Conservation (phyloP, 2,329 filamentous ascomycete species). For the Ploettnerulaceae sp. region DNA sequence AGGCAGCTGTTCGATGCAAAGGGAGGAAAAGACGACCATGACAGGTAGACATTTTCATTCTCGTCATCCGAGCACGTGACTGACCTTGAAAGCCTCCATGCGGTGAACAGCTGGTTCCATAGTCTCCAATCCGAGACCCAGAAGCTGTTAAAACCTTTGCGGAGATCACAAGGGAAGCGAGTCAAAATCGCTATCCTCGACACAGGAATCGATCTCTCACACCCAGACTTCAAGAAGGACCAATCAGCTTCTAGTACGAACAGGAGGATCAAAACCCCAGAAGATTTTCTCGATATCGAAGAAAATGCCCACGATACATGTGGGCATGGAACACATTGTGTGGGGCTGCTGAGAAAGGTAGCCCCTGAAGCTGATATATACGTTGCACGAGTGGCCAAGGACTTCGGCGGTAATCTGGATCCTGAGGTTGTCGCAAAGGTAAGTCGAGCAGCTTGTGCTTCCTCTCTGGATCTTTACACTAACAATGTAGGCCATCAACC, state of each 20-base stretch:
- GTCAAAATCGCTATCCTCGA: constrained; percentile 19
- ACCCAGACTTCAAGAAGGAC: constrained; percentile 10
- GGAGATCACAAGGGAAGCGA: background rate
- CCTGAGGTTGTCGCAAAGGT: constrained; percentile 17
- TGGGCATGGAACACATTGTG: constrained; percentile 33
- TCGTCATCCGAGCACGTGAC: too few relatives aligned
- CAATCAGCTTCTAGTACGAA: background rate
- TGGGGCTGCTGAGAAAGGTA: constrained; percentile 30
- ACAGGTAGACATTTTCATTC: too few relatives aligned
- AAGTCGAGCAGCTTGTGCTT: background rate
- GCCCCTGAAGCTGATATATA: constrained; percentile 32
- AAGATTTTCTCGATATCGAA: constrained; percentile 11
- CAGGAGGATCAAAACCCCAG: constrained; percentile 7
- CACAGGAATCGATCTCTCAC: constrained; percentile 12
- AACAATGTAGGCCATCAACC: constrained; percentile 19
- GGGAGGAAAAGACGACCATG: constrained; percentile 1
- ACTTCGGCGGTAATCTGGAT: constrained; percentile 13
- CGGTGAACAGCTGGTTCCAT: constrained; percentile 10
- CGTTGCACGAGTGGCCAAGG: constrained; percentile 27
- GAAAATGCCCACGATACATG: constrained; percentile 23
- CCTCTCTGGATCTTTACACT: background rate
- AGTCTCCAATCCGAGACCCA: constrained; percentile 5
- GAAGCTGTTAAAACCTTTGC: background rate
- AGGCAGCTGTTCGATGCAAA: constrained; percentile 11
- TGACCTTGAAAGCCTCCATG: too few relatives aligned